A percentile compares a stretch with the other conserved stretches of the same genome.
Conservation (phyloP, 805 yeast species). For the Spathaspora passalidarum region DNA sequence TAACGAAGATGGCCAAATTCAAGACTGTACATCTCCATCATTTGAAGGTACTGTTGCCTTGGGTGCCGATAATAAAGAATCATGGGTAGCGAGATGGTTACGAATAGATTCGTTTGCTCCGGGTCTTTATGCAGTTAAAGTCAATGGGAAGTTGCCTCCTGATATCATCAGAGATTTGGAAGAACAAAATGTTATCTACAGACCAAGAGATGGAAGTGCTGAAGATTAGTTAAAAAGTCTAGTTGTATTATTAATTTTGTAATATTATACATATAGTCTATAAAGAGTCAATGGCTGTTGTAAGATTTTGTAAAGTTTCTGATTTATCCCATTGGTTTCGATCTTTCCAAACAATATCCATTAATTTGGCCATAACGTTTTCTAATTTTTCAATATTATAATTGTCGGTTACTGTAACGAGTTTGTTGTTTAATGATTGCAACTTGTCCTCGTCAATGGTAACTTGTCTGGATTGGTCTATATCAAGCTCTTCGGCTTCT, state of each 20-base stretch:
- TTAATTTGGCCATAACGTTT: constrained; percentile 55
- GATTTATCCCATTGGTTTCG: constrained; percentile 49
- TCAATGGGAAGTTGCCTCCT: constrained; percentile 86
- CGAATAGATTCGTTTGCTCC: constrained; percentile 85
- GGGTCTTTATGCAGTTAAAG: constrained; percentile 91
- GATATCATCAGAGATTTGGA: constrained; percentile 75
- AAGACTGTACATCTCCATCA: constrained; percentile 93
- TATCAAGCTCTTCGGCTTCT: constrained; percentile 29
- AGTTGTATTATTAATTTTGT: background rate
- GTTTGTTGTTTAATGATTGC: constrained; percentile 20
- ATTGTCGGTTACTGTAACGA: constrained; percentile 30
- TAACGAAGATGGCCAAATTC: constrained; percentile 79
- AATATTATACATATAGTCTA: constrained; percentile 2
- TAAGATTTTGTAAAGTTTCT: constrained; percentile 31
- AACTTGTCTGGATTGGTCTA: constrained; percentile 50
- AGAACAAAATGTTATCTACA: constrained; percentile 72
- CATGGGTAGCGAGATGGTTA: constrained; percentile 97
- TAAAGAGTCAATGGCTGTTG: constrained; percentile 9
- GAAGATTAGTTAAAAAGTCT: constrained; percentile 45
- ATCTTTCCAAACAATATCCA: constrained; percentile 72
- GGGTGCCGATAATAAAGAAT: constrained; percentile 70
- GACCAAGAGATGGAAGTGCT: constrained; percentile 94
- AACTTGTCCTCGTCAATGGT: constrained; percentile 15
- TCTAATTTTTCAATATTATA: constrained; percentile 38
- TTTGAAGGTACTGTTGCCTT: constrained; percentile 94